Conservation (phyloP, 192 early-diverging fungal species). For the Chytriomyces sp. region DNA sequence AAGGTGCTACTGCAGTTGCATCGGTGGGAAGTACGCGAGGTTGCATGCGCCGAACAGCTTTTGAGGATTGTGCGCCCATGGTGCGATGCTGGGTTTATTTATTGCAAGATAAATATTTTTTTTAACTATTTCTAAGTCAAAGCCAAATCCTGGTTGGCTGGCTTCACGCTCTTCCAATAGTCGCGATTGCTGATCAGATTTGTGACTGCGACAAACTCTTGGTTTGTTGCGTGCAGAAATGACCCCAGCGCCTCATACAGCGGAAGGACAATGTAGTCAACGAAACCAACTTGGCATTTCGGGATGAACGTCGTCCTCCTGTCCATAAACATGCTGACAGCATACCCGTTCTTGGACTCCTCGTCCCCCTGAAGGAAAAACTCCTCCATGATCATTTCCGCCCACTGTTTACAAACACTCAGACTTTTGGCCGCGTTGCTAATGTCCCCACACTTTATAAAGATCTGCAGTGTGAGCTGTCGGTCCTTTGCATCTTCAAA, state of each 20-base stretch:
- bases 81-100: background rate
- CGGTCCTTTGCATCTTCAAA: slow-evolving; percentile 52
- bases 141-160: background rate
- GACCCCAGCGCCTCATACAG: slow-evolving; percentile 61
- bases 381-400: slow-evolving; percentile 63
- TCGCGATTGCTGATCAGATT: slow-evolving; percentile 39
- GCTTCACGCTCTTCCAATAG: slow-evolving; percentile 33
- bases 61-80: slow-evolving; percentile 9
- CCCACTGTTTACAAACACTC: slow-evolving; percentile 57
- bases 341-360: slow-evolving; percentile 48
- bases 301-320: slow-evolving; percentile 52
- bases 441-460: slow-evolving; percentile 67
- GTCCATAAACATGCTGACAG: slow-evolving; percentile 49
- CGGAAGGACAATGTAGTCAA: slow-evolving; percentile 64
- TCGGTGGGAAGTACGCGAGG: background rate
- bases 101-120: background rate
- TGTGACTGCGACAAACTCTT: slow-evolving; percentile 23
- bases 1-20: background rate
- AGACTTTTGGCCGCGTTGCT: slow-evolving; percentile 57
- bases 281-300: slow-evolving; percentile 68
- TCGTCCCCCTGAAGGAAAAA: slow-evolving; percentile 63
- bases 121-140: background rate
- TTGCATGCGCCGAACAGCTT: slow-evolving; percentile 2
- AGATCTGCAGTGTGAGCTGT: slow-evolving; percentile 56
- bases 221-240: slow-evolving; percentile 47